Percentiles rank a stretch among this genome's conserved stretches.
These are phyloP conservation scores for Aschersonia sp. DNA, from an alignment of 2,329 filamentous ascomycete species.

Conservation along the genomic window DNA sequence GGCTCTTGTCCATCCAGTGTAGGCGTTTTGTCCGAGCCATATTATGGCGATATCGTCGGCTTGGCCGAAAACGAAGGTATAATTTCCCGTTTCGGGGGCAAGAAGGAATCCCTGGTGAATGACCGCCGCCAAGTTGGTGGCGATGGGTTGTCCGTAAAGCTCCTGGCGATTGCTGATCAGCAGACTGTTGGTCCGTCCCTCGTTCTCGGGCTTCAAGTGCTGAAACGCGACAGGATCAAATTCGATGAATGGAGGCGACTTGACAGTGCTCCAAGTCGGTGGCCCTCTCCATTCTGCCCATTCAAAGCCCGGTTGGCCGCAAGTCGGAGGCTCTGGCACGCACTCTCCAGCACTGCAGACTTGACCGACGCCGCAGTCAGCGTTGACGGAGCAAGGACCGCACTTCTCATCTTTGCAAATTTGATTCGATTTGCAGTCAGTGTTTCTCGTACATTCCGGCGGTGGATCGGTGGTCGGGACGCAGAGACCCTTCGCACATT, in stretches of 20 bases:
- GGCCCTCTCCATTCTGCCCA: constrained; percentile 6
- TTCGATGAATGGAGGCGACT: constrained; percentile 5
- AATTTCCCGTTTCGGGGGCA: constrained; percentile 5
- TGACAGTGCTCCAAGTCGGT: constrained; percentile 3
- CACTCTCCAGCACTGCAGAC: constrained; percentile 4
- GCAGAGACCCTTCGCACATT: constrained; percentile 3
- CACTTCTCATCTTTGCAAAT: constrained; percentile 5
- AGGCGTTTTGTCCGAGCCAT: constrained; percentile 5
- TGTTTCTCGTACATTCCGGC: constrained; percentile 5
- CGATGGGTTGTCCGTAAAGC: constrained; percentile 3
- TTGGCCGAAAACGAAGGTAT: constrained; percentile 6
- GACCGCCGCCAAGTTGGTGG: constrained; percentile 4
- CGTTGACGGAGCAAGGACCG: constrained; percentile 3
- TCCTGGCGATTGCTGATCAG: constrained; percentile 1
- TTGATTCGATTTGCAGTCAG: constrained; percentile 4
- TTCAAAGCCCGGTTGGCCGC: constrained; percentile 6
- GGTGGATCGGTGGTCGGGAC: constrained; percentile 1
- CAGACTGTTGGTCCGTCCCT: constrained; percentile 5
- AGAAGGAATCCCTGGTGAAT: constrained; percentile 6
- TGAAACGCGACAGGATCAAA: constrained; percentile 4
- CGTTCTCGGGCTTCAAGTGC: constrained; percentile 2
- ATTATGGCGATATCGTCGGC: constrained; percentile 6
- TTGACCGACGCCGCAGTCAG: constrained; percentile 2
- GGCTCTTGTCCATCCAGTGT: constrained; percentile 5
- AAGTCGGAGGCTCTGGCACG: constrained; percentile 5